These are phyloP conservation scores for Heliamphora pulchella DNA, from an alignment of 179 eudicot genomes.

Conservation along the genomic window DNA sequence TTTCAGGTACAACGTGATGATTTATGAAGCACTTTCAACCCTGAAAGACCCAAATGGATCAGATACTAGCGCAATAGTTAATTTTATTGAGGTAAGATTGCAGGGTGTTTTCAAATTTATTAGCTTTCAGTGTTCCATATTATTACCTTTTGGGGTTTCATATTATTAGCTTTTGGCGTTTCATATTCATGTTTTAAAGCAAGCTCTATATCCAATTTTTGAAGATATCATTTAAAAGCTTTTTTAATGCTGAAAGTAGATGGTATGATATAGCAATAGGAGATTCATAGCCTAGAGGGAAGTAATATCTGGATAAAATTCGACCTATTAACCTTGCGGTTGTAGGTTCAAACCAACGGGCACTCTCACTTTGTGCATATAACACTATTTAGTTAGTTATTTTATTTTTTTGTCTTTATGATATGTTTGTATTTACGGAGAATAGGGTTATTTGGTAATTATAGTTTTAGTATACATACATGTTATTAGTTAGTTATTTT, in stretches of 20 bases:
- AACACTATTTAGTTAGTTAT: no score
- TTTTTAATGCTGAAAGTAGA: background rate
- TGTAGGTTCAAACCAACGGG: no score
- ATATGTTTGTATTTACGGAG: no score
- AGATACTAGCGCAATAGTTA: constrained; percentile 46
- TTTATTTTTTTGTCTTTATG: no score
- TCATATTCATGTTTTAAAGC: background rate
- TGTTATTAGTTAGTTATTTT: no score
- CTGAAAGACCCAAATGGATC: constrained; percentile 55
- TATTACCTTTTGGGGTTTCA: background rate
- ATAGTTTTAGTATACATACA: no score
- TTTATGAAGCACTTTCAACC: constrained; percentile 61
- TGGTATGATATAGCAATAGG: background rate
- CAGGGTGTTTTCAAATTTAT: background rate
- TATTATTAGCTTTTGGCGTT: no score
- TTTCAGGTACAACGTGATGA: constrained; percentile 52
- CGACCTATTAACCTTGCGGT: no score
- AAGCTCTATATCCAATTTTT: constrained; percentile 1
- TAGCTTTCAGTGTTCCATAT: background rate
- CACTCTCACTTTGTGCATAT: no score
- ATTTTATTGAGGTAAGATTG: constrained; percentile 59
- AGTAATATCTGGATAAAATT: background rate
- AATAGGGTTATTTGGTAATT: no score
- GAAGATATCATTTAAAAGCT: background rate
- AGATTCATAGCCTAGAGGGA: background rate